Conservation (phyloP, 2,329 filamentous ascomycete genomes). For the Trichophyton simii region DNA sequence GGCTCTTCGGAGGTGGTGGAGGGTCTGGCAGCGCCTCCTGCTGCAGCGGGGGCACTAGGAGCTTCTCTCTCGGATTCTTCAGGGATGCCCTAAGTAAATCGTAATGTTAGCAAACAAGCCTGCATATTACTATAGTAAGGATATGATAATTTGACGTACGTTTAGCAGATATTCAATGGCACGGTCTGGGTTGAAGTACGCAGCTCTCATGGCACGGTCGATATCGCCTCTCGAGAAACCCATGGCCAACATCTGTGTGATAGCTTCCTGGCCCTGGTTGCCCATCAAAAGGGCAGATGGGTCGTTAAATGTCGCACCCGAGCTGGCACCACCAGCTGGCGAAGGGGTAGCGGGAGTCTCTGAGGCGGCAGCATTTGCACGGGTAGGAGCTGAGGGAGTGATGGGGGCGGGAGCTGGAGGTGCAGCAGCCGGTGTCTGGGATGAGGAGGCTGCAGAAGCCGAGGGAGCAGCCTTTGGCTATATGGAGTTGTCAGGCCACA, state of each 20-base stretch:
- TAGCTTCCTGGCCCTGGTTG: conserved; percentile 64
- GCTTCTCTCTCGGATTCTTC: conserved; percentile 61
- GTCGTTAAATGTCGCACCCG: conserved; percentile 46
- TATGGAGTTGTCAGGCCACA: conserved; percentile 14
- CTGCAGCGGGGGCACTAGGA: conserved; percentile 16
- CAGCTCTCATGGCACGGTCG: conserved; percentile 86
- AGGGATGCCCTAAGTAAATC: conserved; percentile 61
- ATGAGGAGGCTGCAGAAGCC: conserved; percentile 21
- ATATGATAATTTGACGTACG: conserved; percentile 39
- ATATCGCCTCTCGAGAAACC: conserved; percentile 82
- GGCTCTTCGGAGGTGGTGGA: too few species aligned
- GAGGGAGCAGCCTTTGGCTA: conserved; percentile 58
- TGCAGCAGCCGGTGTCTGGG: conserved; percentile 24
- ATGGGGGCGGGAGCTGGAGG: conserved; percentile 10
- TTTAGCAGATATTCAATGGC: conserved; percentile 91
- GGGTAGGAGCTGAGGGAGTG: conserved; percentile 12
- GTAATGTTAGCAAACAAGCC: conserved; percentile 1
- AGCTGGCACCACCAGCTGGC: conserved; percentile 13
- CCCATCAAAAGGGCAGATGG: conserved; percentile 79
- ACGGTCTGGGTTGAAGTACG: conserved; percentile 92
- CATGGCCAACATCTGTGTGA: conserved; percentile 94
- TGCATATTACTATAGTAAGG: too few species aligned
- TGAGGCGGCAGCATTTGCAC: conserved; percentile 9
- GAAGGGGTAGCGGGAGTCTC: conserved; percentile 13
- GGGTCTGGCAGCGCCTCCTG: neutral